A percentile compares a stretch with the other conserved stretches of the same genome.
Evolutionary conservation across 2,329 filamentous ascomycete species (phyloP).

Genomic region (Claviceps quebecensis): DNA sequence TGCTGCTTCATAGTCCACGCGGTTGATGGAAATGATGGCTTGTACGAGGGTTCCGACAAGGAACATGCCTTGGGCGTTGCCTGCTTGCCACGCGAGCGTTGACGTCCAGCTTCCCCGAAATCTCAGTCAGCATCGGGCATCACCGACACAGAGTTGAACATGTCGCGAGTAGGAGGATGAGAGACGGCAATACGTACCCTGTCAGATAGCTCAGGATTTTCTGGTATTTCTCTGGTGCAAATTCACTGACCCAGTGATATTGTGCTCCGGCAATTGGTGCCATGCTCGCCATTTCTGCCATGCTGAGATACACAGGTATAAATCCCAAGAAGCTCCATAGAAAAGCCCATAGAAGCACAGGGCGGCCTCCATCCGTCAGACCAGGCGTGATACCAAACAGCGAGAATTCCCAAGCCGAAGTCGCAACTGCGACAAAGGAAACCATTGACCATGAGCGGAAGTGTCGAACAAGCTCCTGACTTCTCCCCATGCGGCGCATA

Average conservation of each 20-base stretch:
- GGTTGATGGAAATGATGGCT: constrained; percentile 6
- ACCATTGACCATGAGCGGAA: constrained; percentile 4
- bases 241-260: constrained; percentile 10
- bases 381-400: constrained; percentile 3
- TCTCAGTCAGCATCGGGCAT: not conserved
- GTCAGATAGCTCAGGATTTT: constrained; percentile 4
- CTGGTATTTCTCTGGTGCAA: constrained; percentile 4
- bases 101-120: constrained; percentile 6
- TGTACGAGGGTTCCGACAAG: constrained; percentile 8
- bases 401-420: constrained; percentile 1
- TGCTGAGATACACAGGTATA: constrained; percentile 5
- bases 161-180: not conserved
- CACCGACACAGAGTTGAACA: not conserved
- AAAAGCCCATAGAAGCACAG: constrained; percentile 1
- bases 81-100: constrained; percentile 9
- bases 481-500: constrained; percentile 5
- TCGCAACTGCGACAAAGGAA: constrained; percentile 4
- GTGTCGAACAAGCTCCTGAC: constrained; percentile 4
- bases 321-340: constrained; percentile 5
- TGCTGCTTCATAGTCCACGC: constrained; percentile 3
- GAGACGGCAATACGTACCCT: not conserved
- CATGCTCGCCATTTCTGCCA: constrained; percentile 10
- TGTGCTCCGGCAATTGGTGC: constrained; percentile 11
- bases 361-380: constrained; percentile 2
- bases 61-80: constrained; percentile 7